Evolutionary conservation across 495 filamentous ascomycete species (phyloP), one percentile per base, ranked within the genome.

Genomic region (Neurospora pannonica): DNA sequence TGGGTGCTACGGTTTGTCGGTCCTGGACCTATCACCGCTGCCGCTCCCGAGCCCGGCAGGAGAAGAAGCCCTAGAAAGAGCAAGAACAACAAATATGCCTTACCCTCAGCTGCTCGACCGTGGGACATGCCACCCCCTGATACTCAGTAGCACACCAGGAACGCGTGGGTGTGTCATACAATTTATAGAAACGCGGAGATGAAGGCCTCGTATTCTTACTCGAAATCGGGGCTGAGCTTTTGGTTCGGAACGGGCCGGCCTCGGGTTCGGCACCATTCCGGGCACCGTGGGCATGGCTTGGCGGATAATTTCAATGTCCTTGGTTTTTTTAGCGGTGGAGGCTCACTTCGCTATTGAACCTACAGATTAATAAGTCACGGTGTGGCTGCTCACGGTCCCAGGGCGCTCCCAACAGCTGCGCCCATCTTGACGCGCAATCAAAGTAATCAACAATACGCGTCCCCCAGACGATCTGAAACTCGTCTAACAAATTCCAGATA

Each of bases 1-100:
- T 97, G 94, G 94, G 88, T 92, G 67, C 80, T 89, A 71, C 84
- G 85, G 69, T 96, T 95, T 83, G 91, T 96, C 72, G 90, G 87
- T 5, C 43, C 28, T 2, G 74, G 54, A 34, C 54, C 54, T 34
- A 67, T 67, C 54, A 67, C 54, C 6, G 15, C 28, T 15, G 54
- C 54, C 54, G 54, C 5, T 34, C 54, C 28, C 6, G 54, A 15
- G 54, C 9, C 15, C 28, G 28, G 6, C 54, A 62, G 13, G 54
- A 62, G 24, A 62, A 28, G 24, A 31, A 62, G 24, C 54, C 54
- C 6, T 31, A 67, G 28, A 10, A 37, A 37, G 28, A 37, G 21
- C 38, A 70, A 48, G 19, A 17, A 28, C 43, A 38, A 42, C 31
- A 34, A 34, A 34, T 19, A 17, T 34, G 54, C 54, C 54, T 67